Conservation (phyloP, 208 protist species). For the Trichomonas vaginalis region DNA sequence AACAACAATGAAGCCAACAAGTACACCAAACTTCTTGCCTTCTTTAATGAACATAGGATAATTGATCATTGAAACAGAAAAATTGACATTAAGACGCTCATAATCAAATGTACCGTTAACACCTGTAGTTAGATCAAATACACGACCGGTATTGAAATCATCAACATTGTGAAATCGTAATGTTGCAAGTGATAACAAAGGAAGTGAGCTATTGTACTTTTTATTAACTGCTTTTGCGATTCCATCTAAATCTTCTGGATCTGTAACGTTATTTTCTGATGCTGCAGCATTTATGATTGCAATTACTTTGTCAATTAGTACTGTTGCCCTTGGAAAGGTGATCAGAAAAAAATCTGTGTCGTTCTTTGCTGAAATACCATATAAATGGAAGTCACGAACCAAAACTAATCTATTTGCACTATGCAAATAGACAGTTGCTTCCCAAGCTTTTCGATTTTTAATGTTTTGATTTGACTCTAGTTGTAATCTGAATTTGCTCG, state of each 20-base stretch:
- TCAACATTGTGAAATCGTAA: neutral
- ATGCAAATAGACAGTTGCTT: neutral
- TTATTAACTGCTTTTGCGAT: neutral
- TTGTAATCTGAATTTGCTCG: neutral
- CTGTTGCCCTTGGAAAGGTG: neutral
- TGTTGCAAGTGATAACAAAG: neutral
- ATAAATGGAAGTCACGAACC: neutral
- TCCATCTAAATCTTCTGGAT: neutral
- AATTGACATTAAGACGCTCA: neutral
- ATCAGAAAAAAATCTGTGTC: neutral
- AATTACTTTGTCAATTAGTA: neutral
- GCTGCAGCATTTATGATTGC: neutral
- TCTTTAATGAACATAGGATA: neutral
- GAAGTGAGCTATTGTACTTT: neutral
- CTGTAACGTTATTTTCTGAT: neutral
- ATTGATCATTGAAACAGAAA: neutral
- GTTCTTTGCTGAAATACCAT: neutral
- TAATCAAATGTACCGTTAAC: neutral
- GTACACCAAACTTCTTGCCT: neutral
- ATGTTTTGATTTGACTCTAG: neutral
- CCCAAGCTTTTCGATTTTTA: neutral
- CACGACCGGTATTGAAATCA: neutral
- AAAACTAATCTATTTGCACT: neutral
- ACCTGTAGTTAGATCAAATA: neutral
- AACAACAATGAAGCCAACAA: neutral